Evolutionary conservation across 805 yeast genomes (phyloP), one percentile per base, ranked within the genome.

Genomic region (Saturnispora hagleri): DNA sequence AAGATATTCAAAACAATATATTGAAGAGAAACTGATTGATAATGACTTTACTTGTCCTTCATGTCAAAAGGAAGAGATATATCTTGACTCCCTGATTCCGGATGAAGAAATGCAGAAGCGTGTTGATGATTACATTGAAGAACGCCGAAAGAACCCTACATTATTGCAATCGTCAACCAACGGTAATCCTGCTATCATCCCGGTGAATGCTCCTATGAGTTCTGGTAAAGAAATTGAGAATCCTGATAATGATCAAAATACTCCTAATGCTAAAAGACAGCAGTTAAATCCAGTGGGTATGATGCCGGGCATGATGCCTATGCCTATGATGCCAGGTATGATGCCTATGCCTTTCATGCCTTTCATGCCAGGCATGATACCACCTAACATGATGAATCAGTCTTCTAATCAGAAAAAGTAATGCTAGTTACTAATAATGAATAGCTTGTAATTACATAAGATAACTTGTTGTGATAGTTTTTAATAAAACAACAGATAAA

Each of bases 41-140:
- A 77, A 81, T 51, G 98, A 91, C 62, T 91, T 91, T 69, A 81
- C 79, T 38, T 91, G 99, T 69, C 98, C 99, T 5, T 82, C 81
- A 57, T 91, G 99, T 70, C 79, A 76, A 2, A 76, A 74, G 17
- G 80, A 78, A 24, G 97, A 89, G 53, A 74, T 87, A 1, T 81
- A 81, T 55, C 72, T 91, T 47, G 99, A 91, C 66, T 76, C 82
- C 17, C 70, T 91, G 45, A 71, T 73, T 5, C 72, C 74, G 1
- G 89, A 88, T 62, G 72, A 73, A 46, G 86, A 77, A n/a, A 71
- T 80, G 62, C 77, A 77, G 51, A 65, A 68, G 33, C 74, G 78
- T 26, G 76, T 90, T 18, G 68, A 76, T 31, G 72, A 73, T 35
- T 86, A 73, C 53, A 55, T 80, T 5, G 72, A 73, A 51, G 67